Percentiles rank a stretch among this genome's conserved stretches.
Evolutionary conservation across 345 rosid genomes (phyloP).

Genomic region (Ceriops tagal): DNA sequence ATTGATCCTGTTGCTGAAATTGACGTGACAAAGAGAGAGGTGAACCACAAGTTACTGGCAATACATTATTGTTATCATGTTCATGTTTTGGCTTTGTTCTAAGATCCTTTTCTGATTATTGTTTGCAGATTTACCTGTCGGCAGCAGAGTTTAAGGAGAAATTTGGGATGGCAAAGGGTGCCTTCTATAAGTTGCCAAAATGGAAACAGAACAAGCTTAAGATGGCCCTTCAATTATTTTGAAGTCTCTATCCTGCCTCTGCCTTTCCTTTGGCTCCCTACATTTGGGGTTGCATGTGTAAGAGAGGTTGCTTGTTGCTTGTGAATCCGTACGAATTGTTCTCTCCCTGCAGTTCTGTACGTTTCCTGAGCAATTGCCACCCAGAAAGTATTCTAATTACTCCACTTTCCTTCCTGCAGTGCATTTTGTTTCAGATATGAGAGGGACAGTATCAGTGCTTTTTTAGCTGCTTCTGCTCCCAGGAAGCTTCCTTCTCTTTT

Average conservation of each 20-base stretch:
- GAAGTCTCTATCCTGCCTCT: slow-evolving; percentile 30
- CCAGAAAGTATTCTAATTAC: slow-evolving; percentile 10
- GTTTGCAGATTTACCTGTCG: slow-evolving; percentile 70
- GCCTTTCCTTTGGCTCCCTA: slow-evolving; percentile 28
- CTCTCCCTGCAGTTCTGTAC: neutral
- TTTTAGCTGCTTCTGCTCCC: slow-evolving; percentile 92
- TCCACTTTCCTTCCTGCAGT: slow-evolving; percentile 31
- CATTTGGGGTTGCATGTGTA: slow-evolving; percentile 34
- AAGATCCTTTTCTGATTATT: slow-evolving; percentile 8
- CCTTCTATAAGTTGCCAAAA: slow-evolving; percentile 81
- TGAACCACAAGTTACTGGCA: slow-evolving; percentile 21
- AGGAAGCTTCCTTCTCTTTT: slow-evolving; percentile 29
- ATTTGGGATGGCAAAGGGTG: slow-evolving; percentile 81
- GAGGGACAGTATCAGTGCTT: slow-evolving; percentile 85
- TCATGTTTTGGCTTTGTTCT: neutral
- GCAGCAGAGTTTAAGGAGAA: slow-evolving; percentile 75
- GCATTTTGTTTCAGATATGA: slow-evolving; percentile 28
- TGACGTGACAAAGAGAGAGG: slow-evolving; percentile 97
- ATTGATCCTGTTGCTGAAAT: slow-evolving; percentile 68
- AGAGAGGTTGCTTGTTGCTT: slow-evolving; percentile 27
- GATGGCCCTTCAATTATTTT: slow-evolving; percentile 80
- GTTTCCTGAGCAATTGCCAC: neutral
- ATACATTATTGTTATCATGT: neutral
- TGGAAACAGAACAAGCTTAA: slow-evolving; percentile 99
- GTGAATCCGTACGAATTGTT: slow-evolving; percentile 24